A percentile compares a stretch with the other conserved stretches of the same genome.
These are phyloP conservation scores for Lodderomyces orthopsilosis DNA, from an alignment of 1,139 yeast species.

Conservation along the genomic window DNA sequence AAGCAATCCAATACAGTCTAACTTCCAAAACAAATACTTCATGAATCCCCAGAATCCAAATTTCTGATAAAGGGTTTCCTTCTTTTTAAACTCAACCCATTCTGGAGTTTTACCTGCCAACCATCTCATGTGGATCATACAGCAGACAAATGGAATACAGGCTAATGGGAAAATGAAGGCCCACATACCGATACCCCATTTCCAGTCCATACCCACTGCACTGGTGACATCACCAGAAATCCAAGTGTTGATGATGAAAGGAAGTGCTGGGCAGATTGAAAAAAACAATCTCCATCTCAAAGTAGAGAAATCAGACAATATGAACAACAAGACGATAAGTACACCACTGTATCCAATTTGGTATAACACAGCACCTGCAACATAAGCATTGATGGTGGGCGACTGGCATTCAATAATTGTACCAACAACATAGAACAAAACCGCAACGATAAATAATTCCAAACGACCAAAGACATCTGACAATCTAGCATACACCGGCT, in stretches of 20 bases:
- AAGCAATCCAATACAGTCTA: constrained; percentile 34
- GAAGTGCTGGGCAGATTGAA: constrained; percentile 64
- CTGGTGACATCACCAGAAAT: constrained; percentile 56
- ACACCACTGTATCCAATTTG: constrained; percentile 71
- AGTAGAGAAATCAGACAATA: constrained; percentile 63
- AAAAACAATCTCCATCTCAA: constrained; percentile 68
- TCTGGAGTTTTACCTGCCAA: constrained; percentile 33
- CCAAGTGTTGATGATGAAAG: constrained; percentile 77
- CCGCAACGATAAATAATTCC: constrained; percentile 50
- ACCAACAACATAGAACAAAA: constrained; percentile 64
- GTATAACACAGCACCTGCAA: constrained; percentile 72
- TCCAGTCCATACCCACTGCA: constrained; percentile 23
- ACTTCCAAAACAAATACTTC: constrained; percentile 31
- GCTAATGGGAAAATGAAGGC: constrained; percentile 40
- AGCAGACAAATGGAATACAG: constrained; percentile 30
- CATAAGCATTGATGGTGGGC: constrained; percentile 58
- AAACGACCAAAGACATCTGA: constrained; percentile 72
- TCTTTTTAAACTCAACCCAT: constrained; percentile 28
- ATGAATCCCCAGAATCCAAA: constrained; percentile 22
- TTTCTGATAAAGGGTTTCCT: constrained; percentile 22
- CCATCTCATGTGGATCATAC: constrained; percentile 34
- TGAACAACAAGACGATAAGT: constrained; percentile 51
- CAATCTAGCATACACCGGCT: constrained; percentile 65
- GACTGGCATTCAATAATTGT: constrained; percentile 71
- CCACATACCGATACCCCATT: constrained; percentile 54